phyloP scores from a whole-genome alignment of 2,329 filamentous ascomycete genomes.

The Ceratocystis cacaofunesta region DNA sequence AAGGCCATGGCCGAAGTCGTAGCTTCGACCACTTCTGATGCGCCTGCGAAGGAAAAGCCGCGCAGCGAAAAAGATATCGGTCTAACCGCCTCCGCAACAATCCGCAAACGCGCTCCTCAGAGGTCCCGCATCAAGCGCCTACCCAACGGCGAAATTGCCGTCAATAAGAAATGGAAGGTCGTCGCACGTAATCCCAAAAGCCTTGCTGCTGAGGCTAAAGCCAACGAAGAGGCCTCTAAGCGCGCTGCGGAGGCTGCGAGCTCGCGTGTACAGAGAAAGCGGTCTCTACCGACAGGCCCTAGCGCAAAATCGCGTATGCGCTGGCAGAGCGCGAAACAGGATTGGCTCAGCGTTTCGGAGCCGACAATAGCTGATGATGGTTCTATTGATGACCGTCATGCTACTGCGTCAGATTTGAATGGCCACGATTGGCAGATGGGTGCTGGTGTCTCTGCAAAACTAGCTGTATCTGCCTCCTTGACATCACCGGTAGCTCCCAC shows the following conservation, averaged over 20 bases:
- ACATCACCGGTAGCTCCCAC: background rate
- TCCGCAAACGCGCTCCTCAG: constrained; percentile 15
- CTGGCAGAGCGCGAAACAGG: background rate
- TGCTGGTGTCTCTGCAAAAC: background rate
- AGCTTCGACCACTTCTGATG: background rate
- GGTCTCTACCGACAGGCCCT: background rate
- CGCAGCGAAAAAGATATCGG: constrained; percentile 11
- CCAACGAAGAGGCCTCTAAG: constrained; percentile 13
- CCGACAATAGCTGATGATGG: background rate
- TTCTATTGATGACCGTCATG: background rate
- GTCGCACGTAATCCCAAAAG: constrained; percentile 15
- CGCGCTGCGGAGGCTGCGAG: constrained; percentile 10
- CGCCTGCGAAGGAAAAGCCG: constrained; percentile 15
- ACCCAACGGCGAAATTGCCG: constrained; percentile 13
- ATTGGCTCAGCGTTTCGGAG: background rate
- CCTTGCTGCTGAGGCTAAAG: constrained; percentile 13
- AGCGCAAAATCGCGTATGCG: background rate
- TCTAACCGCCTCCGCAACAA: constrained; percentile 10
- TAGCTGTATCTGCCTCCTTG: background rate
- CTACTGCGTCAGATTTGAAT: background rate
- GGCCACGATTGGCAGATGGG: background rate
- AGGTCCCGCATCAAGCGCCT: constrained; percentile 10
- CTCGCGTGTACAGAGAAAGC: background rate
- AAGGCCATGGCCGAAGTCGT: constrained; percentile 16
- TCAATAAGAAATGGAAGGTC: constrained; percentile 17